Base-by-base conservation (phyloP, 768 basidiomycete genomes). In the Hysterangium stoloniferum region DNA sequence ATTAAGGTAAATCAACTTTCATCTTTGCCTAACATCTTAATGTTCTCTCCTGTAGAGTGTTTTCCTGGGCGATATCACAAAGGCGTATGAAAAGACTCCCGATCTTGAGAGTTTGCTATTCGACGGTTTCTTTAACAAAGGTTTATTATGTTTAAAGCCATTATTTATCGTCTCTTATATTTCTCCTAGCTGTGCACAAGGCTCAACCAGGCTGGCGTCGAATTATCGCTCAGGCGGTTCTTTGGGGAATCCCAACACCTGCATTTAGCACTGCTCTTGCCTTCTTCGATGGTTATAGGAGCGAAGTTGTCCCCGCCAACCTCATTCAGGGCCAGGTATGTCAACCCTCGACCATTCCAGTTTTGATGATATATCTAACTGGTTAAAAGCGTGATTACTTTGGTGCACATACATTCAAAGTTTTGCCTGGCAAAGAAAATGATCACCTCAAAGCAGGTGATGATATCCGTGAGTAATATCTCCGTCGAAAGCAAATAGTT, bases 161-260 rank as follows among this genome's bases (percentile, higher is more conserved):
- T 31, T 34, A 15, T 42, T 12, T 4, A 24, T 41, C 27, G 13
- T 49, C 38, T 32, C 52, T 55, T 13, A 57, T 36, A 48, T 50
- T 24, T 48, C 20, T 34, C 48, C 19, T 31, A 85, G 92, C 93
- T 61, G 79, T 94, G 55, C 86, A 92, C 73, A 87, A 78, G 61
- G 95, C 95, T 40, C 95, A 98, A 68, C 86, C 92, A 54, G 96
- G 96, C 53, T 99, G 96, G 96, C 81, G 96, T 68, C 91, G 96
- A 57, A 84, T 98, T 49, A 79, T 91, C 60, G 96, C 96, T 46
- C 96, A 98, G 68, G 88, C 89, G 53, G 84, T 88, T 54, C 86
- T 98, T 52, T 98, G 92, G 90, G 96, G 96, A 64, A 93, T 96
- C 64, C 89, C 96, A 55, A 86, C 91, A 29, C 94, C 96, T 28